phyloP scores from a whole-genome alignment of 192 early-diverging fungal genomes.

The Mortierella claussenii region DNA sequence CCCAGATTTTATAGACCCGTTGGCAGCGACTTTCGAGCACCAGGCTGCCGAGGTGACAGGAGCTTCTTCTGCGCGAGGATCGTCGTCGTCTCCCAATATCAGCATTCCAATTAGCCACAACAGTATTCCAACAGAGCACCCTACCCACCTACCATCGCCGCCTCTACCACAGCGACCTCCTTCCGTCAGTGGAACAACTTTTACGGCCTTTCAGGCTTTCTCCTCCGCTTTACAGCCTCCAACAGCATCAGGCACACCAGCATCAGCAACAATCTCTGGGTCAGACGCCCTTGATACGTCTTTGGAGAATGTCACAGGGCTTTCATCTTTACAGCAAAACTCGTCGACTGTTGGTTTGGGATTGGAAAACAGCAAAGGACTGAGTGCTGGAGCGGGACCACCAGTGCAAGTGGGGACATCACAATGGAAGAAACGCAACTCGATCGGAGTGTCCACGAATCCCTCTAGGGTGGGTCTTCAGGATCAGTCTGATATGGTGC shows the following conservation, averaged over 20 bases:
- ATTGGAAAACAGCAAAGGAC: no score
- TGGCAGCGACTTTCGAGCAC: conserved; percentile 8
- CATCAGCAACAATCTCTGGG: no score
- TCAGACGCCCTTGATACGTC: no score
- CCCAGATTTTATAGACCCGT: conserved; percentile 29
- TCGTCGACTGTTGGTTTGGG: no score
- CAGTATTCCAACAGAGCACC: conserved; percentile 43
- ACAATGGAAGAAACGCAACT: conserved; percentile 17
- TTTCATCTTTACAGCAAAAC: no score
- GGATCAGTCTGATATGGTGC: conserved; percentile 35
- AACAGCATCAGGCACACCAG: conserved; percentile 3
- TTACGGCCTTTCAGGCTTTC: conserved; percentile 34
- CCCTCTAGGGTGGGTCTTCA: conserved; percentile 26
- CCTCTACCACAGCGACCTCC: conserved; percentile 29
- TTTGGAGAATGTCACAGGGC: no score
- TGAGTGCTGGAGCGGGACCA: no score
- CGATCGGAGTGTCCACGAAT: conserved; percentile 28
- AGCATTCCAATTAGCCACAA: conserved; percentile 4
- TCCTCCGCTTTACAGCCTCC: conserved; percentile 13
- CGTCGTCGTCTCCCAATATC: conserved; percentile 18
- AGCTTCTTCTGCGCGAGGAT: neutral
- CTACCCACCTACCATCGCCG: conserved; percentile 41
- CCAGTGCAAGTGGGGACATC: no score
- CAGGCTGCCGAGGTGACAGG: neutral
- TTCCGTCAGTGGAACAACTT: conserved; percentile 19